These are phyloP conservation scores for Clarireedia paspali DNA, from an alignment of 2,329 filamentous ascomycete species.

Conservation along the genomic window DNA sequence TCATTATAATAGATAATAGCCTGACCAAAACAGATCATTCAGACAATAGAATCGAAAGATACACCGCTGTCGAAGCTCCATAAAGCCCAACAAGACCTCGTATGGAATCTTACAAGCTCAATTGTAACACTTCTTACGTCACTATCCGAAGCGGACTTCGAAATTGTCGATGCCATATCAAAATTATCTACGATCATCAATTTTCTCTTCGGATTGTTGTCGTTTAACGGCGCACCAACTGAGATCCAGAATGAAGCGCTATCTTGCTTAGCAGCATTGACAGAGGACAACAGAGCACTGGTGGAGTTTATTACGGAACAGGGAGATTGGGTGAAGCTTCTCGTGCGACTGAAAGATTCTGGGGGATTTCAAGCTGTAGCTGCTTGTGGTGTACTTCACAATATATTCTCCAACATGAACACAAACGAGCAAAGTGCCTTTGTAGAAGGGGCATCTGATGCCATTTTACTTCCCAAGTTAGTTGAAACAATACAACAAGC, in stretches of 20 bases:
- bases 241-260: conserved; percentile 38
- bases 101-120: conserved; percentile 48
- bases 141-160: conserved; percentile 51
- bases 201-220: conserved; percentile 47
- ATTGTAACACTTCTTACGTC: conserved; percentile 45
- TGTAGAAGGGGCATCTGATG: conserved; percentile 42
- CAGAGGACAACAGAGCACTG: conserved; percentile 51
- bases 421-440: conserved; percentile 46
- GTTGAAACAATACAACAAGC: conserved; percentile 25
- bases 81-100: conserved; percentile 44
- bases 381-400: conserved; percentile 55
- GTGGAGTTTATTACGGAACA: conserved; percentile 46
- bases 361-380: conserved; percentile 44
- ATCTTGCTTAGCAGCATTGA: conserved; percentile 48
- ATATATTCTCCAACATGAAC: conserved; percentile 47
- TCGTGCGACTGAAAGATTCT: conserved; percentile 42
- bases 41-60: conserved; percentile 29
- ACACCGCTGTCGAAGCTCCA: conserved; percentile 39
- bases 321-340: conserved; percentile 40
- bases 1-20: background rate
- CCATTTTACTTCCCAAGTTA: conserved; percentile 40
- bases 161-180: conserved; percentile 49
- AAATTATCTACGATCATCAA: conserved; percentile 40
- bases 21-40: conserved; percentile 23
- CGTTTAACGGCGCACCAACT: conserved; percentile 33